Conservation (phyloP, 148 eudicot genomes). For the Camellia japonica region DNA sequence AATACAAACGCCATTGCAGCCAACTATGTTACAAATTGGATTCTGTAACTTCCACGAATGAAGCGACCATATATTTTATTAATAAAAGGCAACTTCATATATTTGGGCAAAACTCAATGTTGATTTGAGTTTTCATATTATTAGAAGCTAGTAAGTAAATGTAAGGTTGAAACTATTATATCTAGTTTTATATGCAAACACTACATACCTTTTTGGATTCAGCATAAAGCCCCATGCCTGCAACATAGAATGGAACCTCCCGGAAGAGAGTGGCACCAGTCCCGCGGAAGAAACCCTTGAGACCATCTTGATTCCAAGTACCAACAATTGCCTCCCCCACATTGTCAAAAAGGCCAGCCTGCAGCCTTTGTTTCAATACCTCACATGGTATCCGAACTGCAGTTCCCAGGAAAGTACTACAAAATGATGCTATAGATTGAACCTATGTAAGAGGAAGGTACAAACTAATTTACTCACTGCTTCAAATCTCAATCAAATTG, state of each 20-base stretch:
- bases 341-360: conserved; percentile 86
- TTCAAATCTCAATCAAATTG: background rate
- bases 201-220: conserved; percentile 87
- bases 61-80: background rate
- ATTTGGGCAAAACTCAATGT: background rate
- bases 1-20: background rate
- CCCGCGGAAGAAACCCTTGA: conserved; percentile 88
- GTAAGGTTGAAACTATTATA: background rate
- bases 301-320: conserved; percentile 89
- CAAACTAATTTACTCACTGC: conserved; percentile 6
- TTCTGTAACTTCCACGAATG: background rate
- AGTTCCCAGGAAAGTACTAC: conserved; percentile 92
- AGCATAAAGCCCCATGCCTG: conserved; percentile 92
- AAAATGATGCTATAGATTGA: conserved; percentile 86
- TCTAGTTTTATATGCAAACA: background rate
- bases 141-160: background rate
- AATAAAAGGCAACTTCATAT: background rate
- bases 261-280: conserved; percentile 92
- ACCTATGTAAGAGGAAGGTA: conserved; percentile 39
- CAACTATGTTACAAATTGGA: background rate
- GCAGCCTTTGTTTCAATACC: conserved; percentile 92
- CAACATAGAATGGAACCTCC: conserved; percentile 94
- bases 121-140: background rate
- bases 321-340: conserved; percentile 83
- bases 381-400: conserved; percentile 94